phyloP scores from a whole-genome alignment of 2,329 filamentous ascomycete species.

The Aspergillus sp. region DNA sequence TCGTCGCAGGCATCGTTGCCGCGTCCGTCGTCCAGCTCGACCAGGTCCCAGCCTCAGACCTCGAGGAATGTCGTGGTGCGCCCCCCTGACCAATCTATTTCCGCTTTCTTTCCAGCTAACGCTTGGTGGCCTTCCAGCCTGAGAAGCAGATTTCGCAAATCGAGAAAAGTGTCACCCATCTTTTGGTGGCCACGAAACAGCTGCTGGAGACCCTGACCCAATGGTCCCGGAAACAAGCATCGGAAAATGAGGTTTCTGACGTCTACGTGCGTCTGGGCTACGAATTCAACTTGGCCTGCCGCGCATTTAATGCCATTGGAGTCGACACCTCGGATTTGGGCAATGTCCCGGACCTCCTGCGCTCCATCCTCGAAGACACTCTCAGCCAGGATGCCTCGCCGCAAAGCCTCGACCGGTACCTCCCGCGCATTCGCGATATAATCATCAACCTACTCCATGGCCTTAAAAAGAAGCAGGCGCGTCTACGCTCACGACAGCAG shows the following conservation, averaged over 20 bases:
- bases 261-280: constrained; percentile 96
- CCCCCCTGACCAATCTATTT: constrained; percentile 15
- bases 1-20: constrained; percentile 53
- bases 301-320: constrained; percentile 92
- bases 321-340: constrained; percentile 91
- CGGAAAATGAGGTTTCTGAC: constrained; percentile 91
- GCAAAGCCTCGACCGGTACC: constrained; percentile 84
- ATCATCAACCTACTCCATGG: constrained; percentile 97
- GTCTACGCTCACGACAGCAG: constrained; percentile 53
- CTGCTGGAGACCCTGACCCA: constrained; percentile 93
- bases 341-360: constrained; percentile 83
- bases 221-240: constrained; percentile 89
- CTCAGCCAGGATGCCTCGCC: constrained; percentile 93
- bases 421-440: constrained; percentile 92
- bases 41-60: constrained; percentile 50
- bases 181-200: constrained; percentile 95
- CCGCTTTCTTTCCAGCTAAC: constrained; percentile 5
- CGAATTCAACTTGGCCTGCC: constrained; percentile 98
- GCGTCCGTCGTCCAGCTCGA: constrained; percentile 57
- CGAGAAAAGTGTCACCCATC: constrained; percentile 96
- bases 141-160: constrained; percentile 83
- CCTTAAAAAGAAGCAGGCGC: constrained; percentile 92
- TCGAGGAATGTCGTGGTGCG: constrained; percentile 52
- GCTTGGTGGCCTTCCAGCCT: constrained; percentile 39
- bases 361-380: constrained; percentile 87